These are phyloP conservation scores for Bruguiera gymnorhiza DNA, from an alignment of 345 rosid species.

Conservation along the genomic window DNA sequence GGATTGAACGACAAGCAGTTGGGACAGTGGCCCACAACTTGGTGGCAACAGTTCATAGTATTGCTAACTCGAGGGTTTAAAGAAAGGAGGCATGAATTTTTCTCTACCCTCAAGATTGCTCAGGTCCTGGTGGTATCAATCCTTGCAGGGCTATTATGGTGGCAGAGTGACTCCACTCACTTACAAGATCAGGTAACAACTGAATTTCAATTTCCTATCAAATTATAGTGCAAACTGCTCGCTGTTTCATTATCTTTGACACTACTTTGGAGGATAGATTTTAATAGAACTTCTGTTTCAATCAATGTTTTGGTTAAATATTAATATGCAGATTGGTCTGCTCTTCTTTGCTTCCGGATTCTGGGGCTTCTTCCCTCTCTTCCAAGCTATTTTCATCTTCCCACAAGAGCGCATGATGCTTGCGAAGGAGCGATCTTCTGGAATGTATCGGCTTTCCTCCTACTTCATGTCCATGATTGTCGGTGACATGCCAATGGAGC, in stretches of 20 bases:
- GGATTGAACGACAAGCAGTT: slow-evolving; percentile 20
- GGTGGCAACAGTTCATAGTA: slow-evolving; percentile 56
- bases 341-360: slow-evolving; percentile 65
- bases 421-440: slow-evolving; percentile 75
- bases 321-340: slow-evolving; percentile 54
- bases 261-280: too few relatives aligned
- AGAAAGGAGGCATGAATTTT: slow-evolving; percentile 42
- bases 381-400: slow-evolving; percentile 74
- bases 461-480: slow-evolving; percentile 63
- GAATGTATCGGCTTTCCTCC: slow-evolving; percentile 77
- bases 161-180: slow-evolving; percentile 38
- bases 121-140: slow-evolving; percentile 37
- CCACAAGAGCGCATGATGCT: slow-evolving; percentile 84
- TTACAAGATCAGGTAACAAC: slow-evolving; percentile 63
- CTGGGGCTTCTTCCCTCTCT: slow-evolving; percentile 69
- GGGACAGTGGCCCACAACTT: slow-evolving; percentile 40
- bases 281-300: too few relatives aligned
- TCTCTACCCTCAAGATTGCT: slow-evolving; percentile 35
- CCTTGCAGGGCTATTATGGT: slow-evolving; percentile 44
- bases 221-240: too few relatives aligned
- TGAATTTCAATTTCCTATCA: background rate
- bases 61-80: slow-evolving; percentile 47
- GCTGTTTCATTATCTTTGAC: too few relatives aligned
- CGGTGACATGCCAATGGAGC: slow-evolving; percentile 77
- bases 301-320: background rate